Conservation (phyloP, 2,329 filamentous ascomycete species). For the Curvularia verruculosa region DNA sequence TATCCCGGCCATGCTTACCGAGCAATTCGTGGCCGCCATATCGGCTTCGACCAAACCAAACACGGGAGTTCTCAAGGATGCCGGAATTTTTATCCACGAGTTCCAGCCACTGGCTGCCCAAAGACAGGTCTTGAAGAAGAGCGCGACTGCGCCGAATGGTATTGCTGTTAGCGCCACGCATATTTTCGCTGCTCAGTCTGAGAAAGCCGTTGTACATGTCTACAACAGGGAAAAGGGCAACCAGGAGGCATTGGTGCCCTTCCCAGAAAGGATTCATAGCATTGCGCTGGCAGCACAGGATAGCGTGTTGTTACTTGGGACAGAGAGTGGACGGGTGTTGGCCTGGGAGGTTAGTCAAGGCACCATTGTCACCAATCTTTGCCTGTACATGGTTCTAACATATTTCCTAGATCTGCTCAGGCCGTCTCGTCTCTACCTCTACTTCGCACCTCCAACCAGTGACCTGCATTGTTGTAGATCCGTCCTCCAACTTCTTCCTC, state of each 20-base stretch:
- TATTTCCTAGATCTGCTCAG: conserved; percentile 67
- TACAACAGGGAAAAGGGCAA: conserved; percentile 84
- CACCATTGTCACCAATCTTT: background rate
- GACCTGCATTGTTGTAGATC: conserved; percentile 73
- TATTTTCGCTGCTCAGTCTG: conserved; percentile 87
- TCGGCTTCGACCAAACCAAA: conserved; percentile 51
- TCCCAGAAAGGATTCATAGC: conserved; percentile 84
- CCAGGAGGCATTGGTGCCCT: conserved; percentile 86
- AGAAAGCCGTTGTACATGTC: conserved; percentile 91
- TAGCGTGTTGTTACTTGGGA: conserved; percentile 76
- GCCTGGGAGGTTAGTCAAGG: conserved; percentile 80
- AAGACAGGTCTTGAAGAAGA: conserved; percentile 87
- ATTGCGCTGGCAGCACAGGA: conserved; percentile 72
- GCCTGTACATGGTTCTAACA: conserved; percentile 16
- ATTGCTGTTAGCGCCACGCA: conserved; percentile 82
- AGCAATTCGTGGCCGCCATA: conserved; percentile 58
- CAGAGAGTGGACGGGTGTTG: conserved; percentile 82
- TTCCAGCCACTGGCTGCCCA: conserved; percentile 78
- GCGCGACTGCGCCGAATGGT: conserved; percentile 77
- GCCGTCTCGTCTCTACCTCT: conserved; percentile 75
- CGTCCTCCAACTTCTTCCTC: conserved; percentile 74
- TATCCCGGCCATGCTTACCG: conserved; percentile 54
- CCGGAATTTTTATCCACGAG: conserved; percentile 85
- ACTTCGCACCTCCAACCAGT: conserved; percentile 81
- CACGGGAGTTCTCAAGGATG: conserved; percentile 69